phyloP scores from a whole-genome alignment of 2,329 filamentous ascomycete genomes.

The Lomentospora prolificans region DNA sequence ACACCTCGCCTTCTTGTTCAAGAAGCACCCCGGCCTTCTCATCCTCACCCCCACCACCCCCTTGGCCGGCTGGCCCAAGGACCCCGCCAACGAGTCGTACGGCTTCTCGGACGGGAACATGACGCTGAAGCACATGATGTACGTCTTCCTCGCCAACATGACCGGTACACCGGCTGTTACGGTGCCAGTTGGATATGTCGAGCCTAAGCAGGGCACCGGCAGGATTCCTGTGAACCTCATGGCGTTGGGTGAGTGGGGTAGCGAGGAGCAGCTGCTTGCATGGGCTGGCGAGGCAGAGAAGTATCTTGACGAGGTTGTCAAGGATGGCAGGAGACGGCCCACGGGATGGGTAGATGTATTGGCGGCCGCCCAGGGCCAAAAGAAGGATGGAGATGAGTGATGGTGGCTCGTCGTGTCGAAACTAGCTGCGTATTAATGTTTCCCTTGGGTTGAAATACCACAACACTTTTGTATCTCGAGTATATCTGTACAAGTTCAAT shows the following conservation, averaged over 20 bases:
- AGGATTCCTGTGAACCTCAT: conserved; percentile 51
- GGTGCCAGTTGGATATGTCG: conserved; percentile 64
- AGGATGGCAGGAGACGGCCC: conserved; percentile 40
- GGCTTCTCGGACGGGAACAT: conserved; percentile 67
- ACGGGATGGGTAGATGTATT: conserved; percentile 51
- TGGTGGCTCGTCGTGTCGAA: too few species aligned
- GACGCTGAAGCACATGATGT: conserved; percentile 72
- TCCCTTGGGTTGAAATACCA: too few species aligned
- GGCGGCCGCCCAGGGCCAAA: conserved; percentile 19
- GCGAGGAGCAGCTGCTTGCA: conserved; percentile 51
- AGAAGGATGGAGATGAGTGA: conserved; percentile 5
- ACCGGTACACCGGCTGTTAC: conserved; percentile 66
- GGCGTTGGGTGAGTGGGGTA: conserved; percentile 58
- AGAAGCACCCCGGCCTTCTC: conserved; percentile 61
- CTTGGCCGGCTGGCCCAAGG: conserved; percentile 62
- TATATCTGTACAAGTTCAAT: conserved; percentile 2
- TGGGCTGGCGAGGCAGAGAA: conserved; percentile 49
- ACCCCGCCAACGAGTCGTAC: conserved; percentile 49
- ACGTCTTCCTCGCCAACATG: conserved; percentile 77
- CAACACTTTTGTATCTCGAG: too few species aligned
- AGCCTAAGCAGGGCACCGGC: conserved; percentile 45
- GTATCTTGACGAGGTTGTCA: conserved; percentile 39
- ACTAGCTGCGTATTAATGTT: too few species aligned
- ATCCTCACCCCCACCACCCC: conserved; percentile 73
- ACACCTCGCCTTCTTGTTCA: conserved; percentile 63